Conservation (phyloP, 768 basidiomycete species). For the Galerina sulciceps region DNA sequence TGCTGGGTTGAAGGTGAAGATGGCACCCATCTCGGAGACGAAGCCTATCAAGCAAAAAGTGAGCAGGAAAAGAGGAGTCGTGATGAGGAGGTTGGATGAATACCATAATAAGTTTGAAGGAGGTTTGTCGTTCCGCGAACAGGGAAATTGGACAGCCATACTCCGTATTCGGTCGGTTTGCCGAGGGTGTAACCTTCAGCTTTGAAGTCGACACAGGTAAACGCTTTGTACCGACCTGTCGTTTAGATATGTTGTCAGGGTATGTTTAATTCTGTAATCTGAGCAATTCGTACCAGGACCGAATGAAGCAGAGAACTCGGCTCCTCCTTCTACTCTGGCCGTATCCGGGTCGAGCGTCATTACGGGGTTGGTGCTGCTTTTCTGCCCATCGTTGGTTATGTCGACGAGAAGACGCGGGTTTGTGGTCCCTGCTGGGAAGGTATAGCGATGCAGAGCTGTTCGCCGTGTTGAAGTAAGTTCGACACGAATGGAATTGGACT, state of each 20-base stretch:
- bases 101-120: conserved; percentile 54
- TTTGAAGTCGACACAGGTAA: conserved; percentile 64
- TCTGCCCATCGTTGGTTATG: conserved; percentile 64
- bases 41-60: conserved; percentile 36
- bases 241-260: background rate
- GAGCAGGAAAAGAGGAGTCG: background rate
- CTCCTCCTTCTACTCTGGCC: conserved; percentile 53
- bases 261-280: background rate
- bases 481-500: conserved; percentile 61
- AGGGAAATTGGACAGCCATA: conserved; percentile 55
- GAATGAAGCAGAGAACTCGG: conserved; percentile 57
- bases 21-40: conserved; percentile 53
- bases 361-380: conserved; percentile 50
- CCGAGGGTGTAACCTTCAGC: conserved; percentile 52
- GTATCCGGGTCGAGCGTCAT: conserved; percentile 53
- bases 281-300: conserved; percentile 43
- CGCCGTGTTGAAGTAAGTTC: conserved; percentile 64
- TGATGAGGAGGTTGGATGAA: background rate
- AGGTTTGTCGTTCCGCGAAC: conserved; percentile 48
- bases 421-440: conserved; percentile 50
- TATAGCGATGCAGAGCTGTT: conserved; percentile 63
- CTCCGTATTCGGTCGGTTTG: conserved; percentile 58
- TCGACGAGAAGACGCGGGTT: conserved; percentile 61
- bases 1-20: conserved; percentile 54
- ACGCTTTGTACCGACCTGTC: conserved; percentile 56